Evolutionary conservation across 1,284 basidiomycete species (phyloP).

Genomic region (Mycena citricolor): DNA sequence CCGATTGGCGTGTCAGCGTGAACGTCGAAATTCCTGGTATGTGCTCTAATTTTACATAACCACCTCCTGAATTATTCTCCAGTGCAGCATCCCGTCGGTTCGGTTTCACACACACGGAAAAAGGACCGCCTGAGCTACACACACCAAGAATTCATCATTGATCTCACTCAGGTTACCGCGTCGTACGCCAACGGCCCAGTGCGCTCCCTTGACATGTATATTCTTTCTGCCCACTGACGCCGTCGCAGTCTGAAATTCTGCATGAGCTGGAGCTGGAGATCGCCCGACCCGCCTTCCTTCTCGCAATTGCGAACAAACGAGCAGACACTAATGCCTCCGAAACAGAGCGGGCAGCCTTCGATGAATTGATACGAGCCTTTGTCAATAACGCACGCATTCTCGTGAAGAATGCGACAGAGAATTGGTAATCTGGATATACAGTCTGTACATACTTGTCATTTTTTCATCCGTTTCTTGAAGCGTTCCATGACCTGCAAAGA

Average conservation of each 20-base stretch:
- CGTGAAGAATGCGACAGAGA: slow-evolving; percentile 54
- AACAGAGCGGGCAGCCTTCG: slow-evolving; percentile 68
- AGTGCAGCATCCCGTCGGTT: slow-evolving; percentile 64
- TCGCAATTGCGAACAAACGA: slow-evolving; percentile 58
- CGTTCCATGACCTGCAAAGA: slow-evolving; percentile 73
- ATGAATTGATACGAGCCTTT: slow-evolving; percentile 79
- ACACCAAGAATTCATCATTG: slow-evolving; percentile 90
- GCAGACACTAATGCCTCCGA: slow-evolving; percentile 57
- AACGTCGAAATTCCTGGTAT: slow-evolving; percentile 80
- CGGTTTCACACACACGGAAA: slow-evolving; percentile 58
- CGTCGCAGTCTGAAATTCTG: slow-evolving; percentile 53
- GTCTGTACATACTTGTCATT: background rate
- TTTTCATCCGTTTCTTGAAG: slow-evolving; percentile 87
- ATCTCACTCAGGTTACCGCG: slow-evolving; percentile 88
- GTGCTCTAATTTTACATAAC: slow-evolving; percentile 27
- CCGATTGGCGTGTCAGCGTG: slow-evolving; percentile 93
- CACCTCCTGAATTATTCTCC: background rate
- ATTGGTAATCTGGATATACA: background rate
- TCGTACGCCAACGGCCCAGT: slow-evolving; percentile 49
- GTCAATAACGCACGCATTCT: slow-evolving; percentile 79
- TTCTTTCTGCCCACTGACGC: background rate
- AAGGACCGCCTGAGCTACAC: slow-evolving; percentile 93
- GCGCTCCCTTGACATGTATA: slow-evolving; percentile 25
- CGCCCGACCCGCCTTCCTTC: slow-evolving; percentile 57
- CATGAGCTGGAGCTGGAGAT: slow-evolving; percentile 78